Evolutionary conservation across 257 asterid genomes (phyloP), one percentile per base, ranked within the genome.

Genomic region (Lycium barbarum): DNA sequence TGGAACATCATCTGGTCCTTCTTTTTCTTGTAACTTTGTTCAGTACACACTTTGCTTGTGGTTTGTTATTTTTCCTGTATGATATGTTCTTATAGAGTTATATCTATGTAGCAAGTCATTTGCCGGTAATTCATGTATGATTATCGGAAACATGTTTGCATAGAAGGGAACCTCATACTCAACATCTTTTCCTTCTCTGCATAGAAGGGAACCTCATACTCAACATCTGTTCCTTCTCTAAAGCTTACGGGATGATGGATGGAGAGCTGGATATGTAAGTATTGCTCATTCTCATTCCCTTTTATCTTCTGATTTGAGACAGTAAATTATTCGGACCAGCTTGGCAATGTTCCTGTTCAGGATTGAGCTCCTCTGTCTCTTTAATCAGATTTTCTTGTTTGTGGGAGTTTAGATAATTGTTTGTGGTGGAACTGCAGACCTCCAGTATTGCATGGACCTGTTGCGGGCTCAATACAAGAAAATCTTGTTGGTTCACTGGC

Each of bases 201-300:
- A 2, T 95, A 20, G 99, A 97, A 91, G 98, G 58, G 78, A 53
- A 89, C 86, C 99, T 95, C 92, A 89, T 97, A 1, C 93, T 95
- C 89, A 95, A 97, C 83, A 87, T 97, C 73, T 97, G 95, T 82
- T 97, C 99, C 65, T 95, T 97, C 87, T 97, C 99, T 36, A 97
- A 97, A 89, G 99, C 99, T 79, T 95, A 97, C 67, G 99, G 99
- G 70, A 97, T 97, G 99, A 97, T 97, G 99, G 99, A 79, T 97
- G 99, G 99, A 95, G 99, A 88, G 98, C 95, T 86, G 99, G 99
- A 86, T 97, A 95, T 54, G 99, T 95, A 91, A 94, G 45, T 22
- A 1, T 72, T 67, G 47, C 59, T 84, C 71, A 14, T 22, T 61
- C 51, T 80, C 26, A 22, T 79, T 65, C 13, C 33, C 83, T 5